Base-by-base conservation (phyloP, 73 alveolate genomes). In the Symbiodinium pilosum region DNA sequence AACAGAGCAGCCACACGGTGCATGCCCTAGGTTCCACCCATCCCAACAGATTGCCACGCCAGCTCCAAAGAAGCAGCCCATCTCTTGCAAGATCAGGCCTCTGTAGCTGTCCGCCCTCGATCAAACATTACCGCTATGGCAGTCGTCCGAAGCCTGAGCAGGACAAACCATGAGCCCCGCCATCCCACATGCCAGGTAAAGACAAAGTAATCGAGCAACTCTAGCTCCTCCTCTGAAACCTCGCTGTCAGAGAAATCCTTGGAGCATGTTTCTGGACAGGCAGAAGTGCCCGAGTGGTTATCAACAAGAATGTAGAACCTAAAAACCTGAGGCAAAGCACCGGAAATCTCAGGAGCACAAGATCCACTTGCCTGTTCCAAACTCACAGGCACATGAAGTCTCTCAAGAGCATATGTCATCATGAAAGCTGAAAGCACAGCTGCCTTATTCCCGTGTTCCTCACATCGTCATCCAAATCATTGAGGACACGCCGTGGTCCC, bases 101-200 rank as follows among this genome's bases (percentile, higher is more conserved):
- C 97, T 44, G 81, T 43, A 0, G 89, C 39, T 24, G 87, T 91
- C 30, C 81, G 87, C 38, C 51, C 97, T 26, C 97, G 97, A 42
- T 91, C 97, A 43, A 64, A 91, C 42, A 91, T 68, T 83, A 91
- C 97, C 24, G 97, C 97, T 43, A 91, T 86, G 12, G 97, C 97
- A 30, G 97, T 91, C 68, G 97, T 91, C 36, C 88, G 44, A 9
- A 32, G 77, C 97, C 97, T 91, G n/a, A 44, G 14, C 83, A 39
- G n/a, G n/a, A n/a, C n/a, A n/a, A 68, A 4, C 20, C 41, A 39
- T 30, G 18, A 69, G 16, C 20, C n/a, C 38, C 21, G 16, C 21
- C 84, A 26, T 2, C 18, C 38, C 30, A 69, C 16, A 30, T 26
- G 43, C 84, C 30, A 30, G 18, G 30, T 5, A 6, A 5, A 69